Percentiles rank a stretch among this genome's conserved stretches.
phyloP scores from a whole-genome alignment of 208 protist species.

The Angomonas deanei region DNA sequence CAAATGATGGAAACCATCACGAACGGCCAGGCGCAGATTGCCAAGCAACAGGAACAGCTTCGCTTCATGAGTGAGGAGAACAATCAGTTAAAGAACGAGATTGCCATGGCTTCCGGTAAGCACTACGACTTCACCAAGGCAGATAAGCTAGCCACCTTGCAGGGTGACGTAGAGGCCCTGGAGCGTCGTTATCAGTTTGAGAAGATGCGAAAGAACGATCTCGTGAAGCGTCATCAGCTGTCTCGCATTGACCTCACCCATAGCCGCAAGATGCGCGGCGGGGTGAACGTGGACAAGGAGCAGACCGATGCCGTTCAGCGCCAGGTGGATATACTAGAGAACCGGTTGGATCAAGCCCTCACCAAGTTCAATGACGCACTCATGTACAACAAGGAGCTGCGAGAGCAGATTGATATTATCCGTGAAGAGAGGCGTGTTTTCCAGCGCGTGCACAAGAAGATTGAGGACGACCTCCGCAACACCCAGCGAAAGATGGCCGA shows the following conservation, averaged over 20 bases:
- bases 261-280: conserved; percentile 79
- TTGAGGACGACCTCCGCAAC: conserved; percentile 90
- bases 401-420: conserved; percentile 95
- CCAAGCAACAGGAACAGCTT: conserved; percentile 78
- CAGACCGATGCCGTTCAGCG: conserved; percentile 85
- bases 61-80: conserved; percentile 70
- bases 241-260: conserved; percentile 83
- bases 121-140: conserved; percentile 86
- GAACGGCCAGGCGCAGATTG: conserved; percentile 45
- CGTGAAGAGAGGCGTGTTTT: conserved; percentile 95
- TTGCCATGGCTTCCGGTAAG: conserved; percentile 53
- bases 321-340: conserved; percentile 94
- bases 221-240: conserved; percentile 80
- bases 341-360: conserved; percentile 92
- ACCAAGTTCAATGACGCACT: conserved; percentile 96
- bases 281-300: conserved; percentile 89
- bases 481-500: conserved; percentile 94
- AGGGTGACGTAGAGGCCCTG: conserved; percentile 82
- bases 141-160: conserved; percentile 76
- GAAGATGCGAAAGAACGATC: conserved; percentile 89
- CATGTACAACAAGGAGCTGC: conserved; percentile 92
- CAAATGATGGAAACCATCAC: conserved; percentile 54
- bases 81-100: conserved; percentile 86
- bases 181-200: conserved; percentile 90
- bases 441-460: conserved; percentile 94